Evolutionary conservation across 2,329 filamentous ascomycete genomes (phyloP), one percentile per base, ranked within the genome.

Genomic region (Cladobotryum protrusum): DNA sequence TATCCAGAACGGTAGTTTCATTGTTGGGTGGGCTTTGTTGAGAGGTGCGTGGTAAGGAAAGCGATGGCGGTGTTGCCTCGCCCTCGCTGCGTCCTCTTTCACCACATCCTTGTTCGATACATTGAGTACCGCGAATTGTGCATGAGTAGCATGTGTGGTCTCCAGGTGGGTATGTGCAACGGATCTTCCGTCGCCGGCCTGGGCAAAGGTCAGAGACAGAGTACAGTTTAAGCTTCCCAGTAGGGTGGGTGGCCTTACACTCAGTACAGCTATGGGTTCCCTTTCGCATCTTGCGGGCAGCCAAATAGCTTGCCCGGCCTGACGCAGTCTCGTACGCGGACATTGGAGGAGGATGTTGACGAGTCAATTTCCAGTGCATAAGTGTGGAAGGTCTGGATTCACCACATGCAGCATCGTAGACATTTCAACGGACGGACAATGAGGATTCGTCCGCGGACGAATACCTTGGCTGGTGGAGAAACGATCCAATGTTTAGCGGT

Each of bases 101-200:
- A 37, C 49, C 42, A 19, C 45, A 43, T 9, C 49, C 48, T 18
- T 58, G 56, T 24, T 48, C 48, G 18, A 54, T 49, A 47, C 56
- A 58, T 19, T 24, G 42, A 8, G 47, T 47, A 17, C 49, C 20
- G 14, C 54, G 52, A 36, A 37, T 29, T 12, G 37, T 44, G 59
- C 72, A 75, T 52, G 69, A 63, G 6, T 65, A 65, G 55, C 72
- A 76, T n/a, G 68, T 61, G 19, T 65, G 59, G 47, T 68, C 68
- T 39, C 69, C 68, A 8, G 65, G 52, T 19, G 64, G 54, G 49
- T 63, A 74, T 40, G 67, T 68, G 56, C 72, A 75, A 42, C 72
- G 66, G 29, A 73, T 73, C 58, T 75, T 76, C 40, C 72, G 68
- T 14, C 72, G 67, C 43, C 72, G 69, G 50, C 72, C 72, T 75